Evolutionary conservation across 2,329 filamentous ascomycete genomes (phyloP).

Genomic region (Ophioceras dolichostomum): DNA sequence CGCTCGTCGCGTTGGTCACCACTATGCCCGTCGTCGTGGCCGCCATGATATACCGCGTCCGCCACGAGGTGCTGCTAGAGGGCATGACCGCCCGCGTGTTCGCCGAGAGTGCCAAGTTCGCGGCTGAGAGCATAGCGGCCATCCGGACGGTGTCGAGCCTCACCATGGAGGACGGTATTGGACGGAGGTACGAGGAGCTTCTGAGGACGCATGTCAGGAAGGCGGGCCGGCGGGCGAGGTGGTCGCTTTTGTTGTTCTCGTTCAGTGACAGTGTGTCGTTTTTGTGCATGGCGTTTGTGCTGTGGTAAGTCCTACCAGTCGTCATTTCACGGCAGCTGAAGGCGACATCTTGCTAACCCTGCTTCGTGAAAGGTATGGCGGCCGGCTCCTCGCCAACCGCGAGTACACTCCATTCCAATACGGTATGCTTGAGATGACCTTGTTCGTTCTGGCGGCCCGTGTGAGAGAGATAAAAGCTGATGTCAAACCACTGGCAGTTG

Average conservation of each 20-base stretch:
- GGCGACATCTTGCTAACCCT: not conserved
- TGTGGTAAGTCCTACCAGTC: conserved; percentile 41
- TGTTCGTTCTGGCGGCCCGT: no score
- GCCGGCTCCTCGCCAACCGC: conserved; percentile 12
- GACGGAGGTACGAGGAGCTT: conserved; percentile 21
- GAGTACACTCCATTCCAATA: conserved; percentile 18
- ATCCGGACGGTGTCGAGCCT: conserved; percentile 50
- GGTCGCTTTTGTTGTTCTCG: conserved; percentile 20
- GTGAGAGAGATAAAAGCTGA: no score
- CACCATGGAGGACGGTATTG: conserved; percentile 48
- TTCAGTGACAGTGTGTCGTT: conserved; percentile 33
- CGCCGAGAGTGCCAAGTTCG: conserved; percentile 49
- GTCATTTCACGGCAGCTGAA: no score
- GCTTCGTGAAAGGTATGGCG: conserved; percentile 18
- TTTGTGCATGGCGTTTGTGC: conserved; percentile 44
- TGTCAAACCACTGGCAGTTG: conserved; percentile 7
- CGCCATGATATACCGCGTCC: conserved; percentile 28
- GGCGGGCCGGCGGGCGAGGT: conserved; percentile 17
- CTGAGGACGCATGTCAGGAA: conserved; percentile 19
- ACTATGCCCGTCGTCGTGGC: conserved; percentile 20
- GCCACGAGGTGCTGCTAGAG: conserved; percentile 42
- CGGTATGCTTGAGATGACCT: conserved; percentile 2
- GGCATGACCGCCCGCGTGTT: conserved; percentile 44
- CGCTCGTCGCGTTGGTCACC: conserved; percentile 37
- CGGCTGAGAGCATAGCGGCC: conserved; percentile 47